These are phyloP conservation scores for Urostyla sp. DNA, from an alignment of 73 alveolate species.

Conservation along the genomic window DNA sequence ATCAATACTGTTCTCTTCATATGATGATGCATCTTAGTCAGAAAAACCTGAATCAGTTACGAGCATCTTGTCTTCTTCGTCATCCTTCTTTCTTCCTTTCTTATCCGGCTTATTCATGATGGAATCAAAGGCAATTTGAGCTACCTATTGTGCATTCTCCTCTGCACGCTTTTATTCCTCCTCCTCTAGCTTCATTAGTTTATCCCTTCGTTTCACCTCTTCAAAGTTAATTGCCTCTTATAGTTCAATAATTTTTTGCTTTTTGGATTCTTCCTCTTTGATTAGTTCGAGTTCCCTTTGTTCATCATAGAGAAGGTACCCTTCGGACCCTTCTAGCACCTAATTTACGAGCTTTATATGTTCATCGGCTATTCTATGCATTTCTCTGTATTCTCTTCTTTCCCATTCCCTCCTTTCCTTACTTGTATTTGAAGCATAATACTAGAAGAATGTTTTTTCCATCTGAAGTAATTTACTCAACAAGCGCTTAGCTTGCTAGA, in stretches of 20 bases:
- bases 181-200: not conserved
- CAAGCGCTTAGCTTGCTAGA: constrained; percentile 7
- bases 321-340: constrained; percentile 6
- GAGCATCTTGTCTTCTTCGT: constrained; percentile 1
- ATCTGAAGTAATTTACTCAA: not conserved
- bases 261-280: constrained; percentile 36
- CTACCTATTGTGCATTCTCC: constrained; percentile 38
- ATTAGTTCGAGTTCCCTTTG: constrained; percentile 7
- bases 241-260: not conserved
- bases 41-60: not conserved
- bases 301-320: constrained; percentile 23
- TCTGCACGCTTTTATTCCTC: constrained; percentile 43
- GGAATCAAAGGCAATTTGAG: constrained; percentile 45
- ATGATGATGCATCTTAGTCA: not conserved
- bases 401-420: not conserved
- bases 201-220: not conserved
- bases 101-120: constrained; percentile 13
- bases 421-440: constrained; percentile 1
- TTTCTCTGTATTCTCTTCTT: not conserved
- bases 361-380: constrained; percentile 29
- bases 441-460: not conserved
- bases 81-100: not conserved
- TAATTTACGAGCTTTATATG: constrained; percentile 10
- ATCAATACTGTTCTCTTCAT: not conserved
- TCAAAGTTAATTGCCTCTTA: not conserved